Base-by-base conservation (phyloP, 129 eudicot species). In the Chrysanthemum makinoi region DNA sequence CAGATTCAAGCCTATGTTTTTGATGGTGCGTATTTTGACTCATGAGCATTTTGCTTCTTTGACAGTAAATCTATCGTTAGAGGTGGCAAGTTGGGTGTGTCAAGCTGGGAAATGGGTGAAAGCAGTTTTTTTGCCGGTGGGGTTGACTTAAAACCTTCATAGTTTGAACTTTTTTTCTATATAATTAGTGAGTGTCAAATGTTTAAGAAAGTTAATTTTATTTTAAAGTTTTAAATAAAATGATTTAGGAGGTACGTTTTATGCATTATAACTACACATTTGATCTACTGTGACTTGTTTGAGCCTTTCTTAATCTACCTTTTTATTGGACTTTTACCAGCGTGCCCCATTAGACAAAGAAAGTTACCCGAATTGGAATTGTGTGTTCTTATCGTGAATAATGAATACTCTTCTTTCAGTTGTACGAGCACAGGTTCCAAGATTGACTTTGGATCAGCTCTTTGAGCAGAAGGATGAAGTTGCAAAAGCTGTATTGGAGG, bases 1-100 rank as follows among this genome's bases (percentile, higher is more conserved):
- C 98, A 94, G 80, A 94, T 94, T 77, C 97, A 87, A 80, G 85
- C 97, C 74, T 94, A 87, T 73, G 98, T 94, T 24, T 94, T 89
- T 62, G 98, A 94, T 79, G 98, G 98, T 94, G 77, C 63, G 28
- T 10, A 63, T 59, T 14, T 26, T 2, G 46, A 7, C 46, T 39
- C 46, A 39, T 8, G 10, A 6, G 10, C 46, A 39, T 39, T 17
- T 55, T 24, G 39, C 10, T 43, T 71, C n/a, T n/a, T 73, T 47
- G 2, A 47, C 55, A 19, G 47, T 64, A 35, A 4, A 1, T 48
- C 48, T n/a, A 19, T 54, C 46, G 0, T 39, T 39, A 39, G 46
- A 39, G 10, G 46, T 39, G 46, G 46, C 10, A 7, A 39, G 46
- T 39, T 39, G 10, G 46, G 46, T 39, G 46, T 39, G 10, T 39